Percentiles rank a stretch among this genome's conserved stretches.
Conservation (phyloP, 805 yeast genomes). For the Saturnispora besseyi region DNA sequence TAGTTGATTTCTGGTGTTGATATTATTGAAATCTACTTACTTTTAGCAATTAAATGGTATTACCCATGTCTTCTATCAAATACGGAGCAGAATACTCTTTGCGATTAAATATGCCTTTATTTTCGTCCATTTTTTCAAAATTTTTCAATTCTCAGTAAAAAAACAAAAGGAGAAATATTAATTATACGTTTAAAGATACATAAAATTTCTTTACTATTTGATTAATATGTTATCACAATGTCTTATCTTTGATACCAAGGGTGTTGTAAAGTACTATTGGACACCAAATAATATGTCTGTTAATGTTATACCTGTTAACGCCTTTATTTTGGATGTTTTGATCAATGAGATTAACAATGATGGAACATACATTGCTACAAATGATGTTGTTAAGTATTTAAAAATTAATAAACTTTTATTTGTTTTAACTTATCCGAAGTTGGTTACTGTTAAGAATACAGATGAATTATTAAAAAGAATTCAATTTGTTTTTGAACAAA, state of each 20-base stretch:
- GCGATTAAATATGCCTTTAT: no score
- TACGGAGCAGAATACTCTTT: no score
- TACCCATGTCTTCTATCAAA: no score
- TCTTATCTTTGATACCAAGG: conserved; percentile 3
- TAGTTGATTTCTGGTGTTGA: background rate
- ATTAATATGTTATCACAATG: conserved; percentile 5
- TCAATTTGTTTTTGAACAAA: conserved; percentile 18
- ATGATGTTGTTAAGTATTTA: background rate
- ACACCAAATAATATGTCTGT: background rate
- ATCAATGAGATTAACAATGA: conserved; percentile 30
- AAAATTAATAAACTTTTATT: conserved; percentile 25
- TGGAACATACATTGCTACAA: conserved; percentile 13
- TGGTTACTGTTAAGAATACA: conserved; percentile 23
- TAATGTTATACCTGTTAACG: conserved; percentile 21
- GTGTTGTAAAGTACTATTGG: conserved; percentile 2
- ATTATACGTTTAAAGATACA: background rate
- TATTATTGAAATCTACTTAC: background rate
- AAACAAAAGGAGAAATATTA: background rate
- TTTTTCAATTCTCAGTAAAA: background rate
- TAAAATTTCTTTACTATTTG: background rate
- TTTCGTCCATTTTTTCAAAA: no score
- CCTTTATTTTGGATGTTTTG: conserved; percentile 40
- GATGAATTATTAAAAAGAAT: conserved; percentile 24
- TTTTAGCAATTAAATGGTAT: no score
- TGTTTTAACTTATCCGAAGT: conserved; percentile 35